phyloP scores from a whole-genome alignment of 2,329 filamentous ascomycete genomes.

The Alternaria conjuncta region DNA sequence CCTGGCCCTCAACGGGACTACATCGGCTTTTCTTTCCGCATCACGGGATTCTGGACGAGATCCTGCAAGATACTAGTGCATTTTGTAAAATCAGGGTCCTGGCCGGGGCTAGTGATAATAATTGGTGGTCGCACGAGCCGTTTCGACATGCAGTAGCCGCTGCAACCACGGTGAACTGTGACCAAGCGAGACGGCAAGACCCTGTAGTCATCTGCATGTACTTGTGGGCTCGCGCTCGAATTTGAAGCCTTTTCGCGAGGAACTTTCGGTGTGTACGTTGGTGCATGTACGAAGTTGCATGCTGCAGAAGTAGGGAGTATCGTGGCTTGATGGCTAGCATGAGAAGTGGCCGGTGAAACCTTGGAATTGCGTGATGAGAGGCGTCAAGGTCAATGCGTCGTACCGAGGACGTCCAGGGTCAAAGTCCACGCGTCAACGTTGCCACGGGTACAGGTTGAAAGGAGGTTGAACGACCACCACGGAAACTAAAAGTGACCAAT shows the following conservation, averaged over 20 bases:
- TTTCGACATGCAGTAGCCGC: not conserved
- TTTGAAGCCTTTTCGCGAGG: no score
- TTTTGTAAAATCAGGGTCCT: slow-evolving; percentile 4
- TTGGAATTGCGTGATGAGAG: not conserved
- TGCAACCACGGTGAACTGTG: slow-evolving; percentile 2
- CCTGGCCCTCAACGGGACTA: not conserved
- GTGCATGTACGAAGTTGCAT: not conserved
- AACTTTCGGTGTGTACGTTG: no score
- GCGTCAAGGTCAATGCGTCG: not conserved
- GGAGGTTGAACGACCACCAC: not conserved
- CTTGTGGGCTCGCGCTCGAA: no score
- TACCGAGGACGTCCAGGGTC: not conserved
- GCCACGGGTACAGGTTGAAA: not conserved
- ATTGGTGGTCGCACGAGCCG: not conserved
- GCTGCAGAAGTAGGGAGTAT: not conserved
- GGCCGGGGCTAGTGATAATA: not conserved
- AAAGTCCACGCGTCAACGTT: not conserved
- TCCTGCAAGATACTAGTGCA: slow-evolving; percentile 12
- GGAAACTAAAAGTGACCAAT: not conserved
- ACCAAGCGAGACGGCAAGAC: not conserved
- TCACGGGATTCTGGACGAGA: slow-evolving; percentile 3
- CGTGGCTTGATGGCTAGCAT: not conserved
- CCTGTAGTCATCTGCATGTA: slow-evolving; percentile 1
- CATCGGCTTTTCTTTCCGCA: not conserved
- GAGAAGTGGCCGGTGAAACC: not conserved